These are phyloP conservation scores for Poa pratensis DNA, from an alignment of 176 grass and related monocot genomes.

Conservation along the genomic window DNA sequence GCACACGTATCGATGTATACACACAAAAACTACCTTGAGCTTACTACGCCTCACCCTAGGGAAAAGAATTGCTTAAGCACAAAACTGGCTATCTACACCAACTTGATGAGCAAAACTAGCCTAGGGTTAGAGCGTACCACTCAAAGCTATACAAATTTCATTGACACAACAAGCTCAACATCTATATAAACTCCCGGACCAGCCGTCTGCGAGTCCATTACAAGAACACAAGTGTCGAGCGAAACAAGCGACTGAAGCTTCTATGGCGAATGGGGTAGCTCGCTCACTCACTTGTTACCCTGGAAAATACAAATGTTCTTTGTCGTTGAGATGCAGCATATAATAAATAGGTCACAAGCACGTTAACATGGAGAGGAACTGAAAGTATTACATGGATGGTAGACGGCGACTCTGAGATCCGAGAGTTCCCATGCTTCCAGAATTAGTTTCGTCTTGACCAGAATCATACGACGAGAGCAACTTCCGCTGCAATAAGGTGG, in stretches of 20 bases:
- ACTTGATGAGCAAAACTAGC: slow-evolving; percentile 45
- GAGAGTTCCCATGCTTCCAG: slow-evolving; percentile 52
- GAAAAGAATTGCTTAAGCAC: slow-evolving; percentile 51
- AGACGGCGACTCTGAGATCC: slow-evolving; percentile 62
- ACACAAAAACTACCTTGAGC: slow-evolving; percentile 39
- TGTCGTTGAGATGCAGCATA: background rate
- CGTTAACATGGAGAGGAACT: background rate
- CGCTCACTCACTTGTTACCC: slow-evolving; percentile 61
- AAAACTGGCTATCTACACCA: slow-evolving; percentile 61
- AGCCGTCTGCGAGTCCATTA: slow-evolving; percentile 29
- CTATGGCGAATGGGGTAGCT: background rate
- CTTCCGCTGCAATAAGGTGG: slow-evolving; percentile 52
- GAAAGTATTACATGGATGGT: slow-evolving; percentile 54
- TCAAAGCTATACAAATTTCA: slow-evolving; percentile 51
- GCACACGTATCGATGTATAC: slow-evolving; percentile 22
- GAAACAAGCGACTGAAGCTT: slow-evolving; percentile 48
- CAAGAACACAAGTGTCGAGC: slow-evolving; percentile 30
- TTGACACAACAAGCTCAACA: slow-evolving; percentile 21
- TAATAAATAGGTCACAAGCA: slow-evolving; percentile 2
- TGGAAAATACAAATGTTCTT: slow-evolving; percentile 27
- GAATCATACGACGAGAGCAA: slow-evolving; percentile 60
- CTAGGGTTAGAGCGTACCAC: slow-evolving; percentile 58
- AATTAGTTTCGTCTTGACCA: slow-evolving; percentile 44
- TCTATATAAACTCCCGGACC: slow-evolving; percentile 25
- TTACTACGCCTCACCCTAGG: slow-evolving; percentile 41